A percentile compares a stretch with the other conserved stretches of the same genome.
These are phyloP conservation scores for Boletellus sp. DNA, from an alignment of 768 basidiomycete genomes.

Conservation along the genomic window DNA sequence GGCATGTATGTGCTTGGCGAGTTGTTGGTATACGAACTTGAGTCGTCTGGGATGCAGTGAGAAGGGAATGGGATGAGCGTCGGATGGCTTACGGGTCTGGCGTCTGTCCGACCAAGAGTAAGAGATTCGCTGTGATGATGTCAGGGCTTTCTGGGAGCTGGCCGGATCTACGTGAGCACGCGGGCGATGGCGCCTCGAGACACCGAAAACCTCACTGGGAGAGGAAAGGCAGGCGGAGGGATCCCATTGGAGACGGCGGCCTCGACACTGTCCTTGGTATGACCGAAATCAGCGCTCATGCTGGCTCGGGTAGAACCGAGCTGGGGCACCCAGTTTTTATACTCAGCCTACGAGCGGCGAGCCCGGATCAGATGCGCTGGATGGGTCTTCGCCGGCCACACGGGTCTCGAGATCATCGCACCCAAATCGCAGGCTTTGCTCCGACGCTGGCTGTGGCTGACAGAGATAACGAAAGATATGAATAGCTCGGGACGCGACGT, in stretches of 20 bases:
- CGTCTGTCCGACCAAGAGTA: conserved; percentile 36
- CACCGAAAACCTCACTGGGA: conserved; percentile 37
- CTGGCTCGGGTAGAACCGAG: neutral
- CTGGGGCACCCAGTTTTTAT: neutral
- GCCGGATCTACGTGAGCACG: conserved; percentile 2
- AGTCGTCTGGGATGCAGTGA: conserved; percentile 30
- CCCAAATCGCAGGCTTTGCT: no score
- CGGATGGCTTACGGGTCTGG: conserved; percentile 37
- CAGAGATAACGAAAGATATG: no score
- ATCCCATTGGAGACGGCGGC: conserved; percentile 41
- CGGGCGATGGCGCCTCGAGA: no score
- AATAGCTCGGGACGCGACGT: no score
- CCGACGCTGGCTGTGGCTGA: no score
- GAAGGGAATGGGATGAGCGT: neutral
- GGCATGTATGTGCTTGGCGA: conserved; percentile 69
- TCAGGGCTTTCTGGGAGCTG: conserved; percentile 49
- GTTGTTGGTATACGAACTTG: conserved; percentile 45
- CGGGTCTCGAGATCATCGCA: no score
- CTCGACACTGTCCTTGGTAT: conserved; percentile 8
- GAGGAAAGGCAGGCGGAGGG: conserved; percentile 33
- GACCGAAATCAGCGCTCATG: conserved; percentile 14
- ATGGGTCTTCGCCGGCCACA: no score
- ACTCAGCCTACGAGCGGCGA: neutral
- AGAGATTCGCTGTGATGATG: conserved; percentile 46
- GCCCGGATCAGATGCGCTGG: no score